A percentile compares a stretch with the other conserved stretches of the same genome.
These are phyloP conservation scores for Cercospora sp. DNA, from an alignment of 2,329 filamentous ascomycete genomes.

Conservation along the genomic window DNA sequence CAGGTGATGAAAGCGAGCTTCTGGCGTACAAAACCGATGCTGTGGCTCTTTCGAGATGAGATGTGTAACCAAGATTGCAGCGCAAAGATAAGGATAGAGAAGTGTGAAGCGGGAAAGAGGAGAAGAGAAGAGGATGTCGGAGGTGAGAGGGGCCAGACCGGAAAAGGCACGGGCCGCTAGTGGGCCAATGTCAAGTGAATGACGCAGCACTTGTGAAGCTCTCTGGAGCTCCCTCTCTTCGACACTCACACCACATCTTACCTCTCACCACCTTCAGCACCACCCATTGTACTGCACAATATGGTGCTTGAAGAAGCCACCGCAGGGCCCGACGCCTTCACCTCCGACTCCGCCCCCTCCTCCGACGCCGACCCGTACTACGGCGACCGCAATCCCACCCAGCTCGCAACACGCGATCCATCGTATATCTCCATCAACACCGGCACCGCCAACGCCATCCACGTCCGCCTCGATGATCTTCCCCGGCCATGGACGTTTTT, in stretches of 20 bases:
- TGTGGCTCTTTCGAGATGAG: neutral
- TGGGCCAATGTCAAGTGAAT: neutral
- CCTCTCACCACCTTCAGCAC: neutral
- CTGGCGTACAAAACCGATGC: neutral
- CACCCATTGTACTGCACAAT: neutral
- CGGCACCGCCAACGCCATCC: constrained; percentile 15
- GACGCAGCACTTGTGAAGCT: neutral
- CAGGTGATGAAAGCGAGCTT: neutral
- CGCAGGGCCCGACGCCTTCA: constrained; percentile 37
- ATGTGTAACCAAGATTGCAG: neutral
- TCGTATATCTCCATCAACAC: constrained; percentile 23
- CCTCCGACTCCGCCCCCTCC: constrained; percentile 32
- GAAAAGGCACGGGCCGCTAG: neutral
- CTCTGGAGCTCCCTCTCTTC: neutral
- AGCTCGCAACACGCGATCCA: constrained; percentile 38
- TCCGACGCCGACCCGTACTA: constrained; percentile 44
- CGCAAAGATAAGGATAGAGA: neutral
- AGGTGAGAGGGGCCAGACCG: neutral
- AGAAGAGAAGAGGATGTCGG: neutral
- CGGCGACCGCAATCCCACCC: constrained; percentile 38
- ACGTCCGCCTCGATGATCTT: constrained; percentile 43
- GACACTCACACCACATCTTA: neutral
- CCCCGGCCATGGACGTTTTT: constrained; percentile 41
- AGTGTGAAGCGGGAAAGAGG: neutral
- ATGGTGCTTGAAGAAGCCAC: constrained; percentile 32